phyloP scores from a whole-genome alignment of 306 rosid species.

The Ceratonia siliqua region DNA sequence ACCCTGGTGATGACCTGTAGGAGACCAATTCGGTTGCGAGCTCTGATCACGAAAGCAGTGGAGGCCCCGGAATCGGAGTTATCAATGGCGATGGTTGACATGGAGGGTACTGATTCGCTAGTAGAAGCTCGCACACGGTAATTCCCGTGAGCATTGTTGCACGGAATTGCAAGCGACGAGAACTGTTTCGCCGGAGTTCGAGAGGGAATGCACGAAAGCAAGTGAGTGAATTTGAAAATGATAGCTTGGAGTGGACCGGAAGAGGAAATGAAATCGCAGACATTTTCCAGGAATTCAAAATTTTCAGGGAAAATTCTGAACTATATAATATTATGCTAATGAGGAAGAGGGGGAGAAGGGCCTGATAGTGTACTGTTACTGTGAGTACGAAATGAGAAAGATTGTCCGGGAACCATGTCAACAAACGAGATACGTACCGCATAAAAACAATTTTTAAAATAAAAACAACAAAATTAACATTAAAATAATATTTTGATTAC shows the following conservation, averaged over 20 bases:
- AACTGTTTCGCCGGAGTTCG: not conserved
- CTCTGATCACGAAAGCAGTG: conserved; percentile 63
- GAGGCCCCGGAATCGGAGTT: conserved; percentile 38
- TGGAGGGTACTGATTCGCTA: conserved; percentile 32
- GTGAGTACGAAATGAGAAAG: too few relatives aligned
- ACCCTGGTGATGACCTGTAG: conserved; percentile 68
- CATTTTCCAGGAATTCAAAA: conserved; percentile 40
- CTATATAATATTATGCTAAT: not conserved
- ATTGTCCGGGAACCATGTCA: too few relatives aligned
- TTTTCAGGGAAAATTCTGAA: not conserved
- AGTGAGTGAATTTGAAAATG: conserved; percentile 27
- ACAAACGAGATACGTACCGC: too few relatives aligned
- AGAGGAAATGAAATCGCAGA: conserved; percentile 40
- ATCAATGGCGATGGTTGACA: conserved; percentile 48
- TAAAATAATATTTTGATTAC: too few relatives aligned
- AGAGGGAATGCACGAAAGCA: conserved; percentile 33
- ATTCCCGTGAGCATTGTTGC: conserved; percentile 13
- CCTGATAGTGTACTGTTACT: not conserved
- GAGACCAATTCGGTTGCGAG: conserved; percentile 67
- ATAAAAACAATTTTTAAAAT: too few relatives aligned
- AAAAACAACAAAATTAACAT: too few relatives aligned
- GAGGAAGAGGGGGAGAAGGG: not conserved
- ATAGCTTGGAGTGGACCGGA: conserved; percentile 23
- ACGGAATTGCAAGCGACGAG: conserved; percentile 15
- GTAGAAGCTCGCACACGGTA: conserved; percentile 36